phyloP scores from a whole-genome alignment of 2,329 filamentous ascomycete genomes.

The Podosphaera aphanis region DNA sequence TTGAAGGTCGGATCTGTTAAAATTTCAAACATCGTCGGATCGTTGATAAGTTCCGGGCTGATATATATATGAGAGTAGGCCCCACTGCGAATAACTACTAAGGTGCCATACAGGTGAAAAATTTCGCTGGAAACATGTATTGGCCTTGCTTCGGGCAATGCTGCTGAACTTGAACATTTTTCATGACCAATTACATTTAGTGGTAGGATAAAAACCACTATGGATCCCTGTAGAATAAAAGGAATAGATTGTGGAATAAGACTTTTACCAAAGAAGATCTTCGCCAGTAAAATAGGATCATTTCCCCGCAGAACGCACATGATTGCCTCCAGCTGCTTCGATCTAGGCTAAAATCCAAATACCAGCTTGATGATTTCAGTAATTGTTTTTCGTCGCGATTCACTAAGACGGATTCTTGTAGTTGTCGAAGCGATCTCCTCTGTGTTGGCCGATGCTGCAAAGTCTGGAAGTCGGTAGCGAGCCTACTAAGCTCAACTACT shows the following conservation, averaged over 20 bases:
- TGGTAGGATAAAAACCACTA: not conserved
- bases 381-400: too few species aligned
- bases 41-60: not conserved
- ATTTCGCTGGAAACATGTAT: not conserved
- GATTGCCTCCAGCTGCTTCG: not conserved
- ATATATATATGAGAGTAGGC: not conserved
- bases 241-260: too few species aligned
- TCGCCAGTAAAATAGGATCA: not conserved
- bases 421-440: not conserved
- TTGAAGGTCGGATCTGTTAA: not conserved
- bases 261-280: too few species aligned
- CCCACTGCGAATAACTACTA: not conserved
- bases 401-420: not conserved
- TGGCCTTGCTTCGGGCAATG: not conserved
- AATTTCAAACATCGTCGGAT: not conserved
- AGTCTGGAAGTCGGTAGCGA: not conserved
- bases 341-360: not conserved
- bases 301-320: not conserved
- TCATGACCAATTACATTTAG: not conserved
- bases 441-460: not conserved
- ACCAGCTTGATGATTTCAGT: not conserved
- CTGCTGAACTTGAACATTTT: not conserved
- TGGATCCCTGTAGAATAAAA: not conserved
- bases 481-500: not conserved
- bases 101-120: not conserved